These are phyloP conservation scores for Pseudomonodictys pantanalensis DNA, from an alignment of 495 filamentous ascomycete genomes.

Conservation along the genomic window DNA sequence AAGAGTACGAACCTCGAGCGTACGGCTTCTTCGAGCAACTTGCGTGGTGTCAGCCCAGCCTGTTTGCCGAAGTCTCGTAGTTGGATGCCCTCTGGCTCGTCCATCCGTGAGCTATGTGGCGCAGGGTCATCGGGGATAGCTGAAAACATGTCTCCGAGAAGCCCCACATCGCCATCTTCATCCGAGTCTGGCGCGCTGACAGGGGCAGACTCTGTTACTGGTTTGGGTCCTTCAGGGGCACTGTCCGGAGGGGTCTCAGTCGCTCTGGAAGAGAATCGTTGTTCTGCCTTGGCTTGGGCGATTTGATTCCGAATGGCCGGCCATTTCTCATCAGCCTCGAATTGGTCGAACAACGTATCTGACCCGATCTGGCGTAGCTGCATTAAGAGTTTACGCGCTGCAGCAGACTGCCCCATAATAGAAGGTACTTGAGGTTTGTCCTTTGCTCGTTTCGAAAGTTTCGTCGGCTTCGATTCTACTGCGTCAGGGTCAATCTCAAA, in stretches of 20 bases:
- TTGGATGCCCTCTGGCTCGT: conserved; percentile 44
- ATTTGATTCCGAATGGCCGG: conserved; percentile 61
- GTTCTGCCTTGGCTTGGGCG: conserved; percentile 52
- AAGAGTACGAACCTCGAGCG: conserved; percentile 62
- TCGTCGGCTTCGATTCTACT: conserved; percentile 9
- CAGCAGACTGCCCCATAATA: conserved; percentile 42
- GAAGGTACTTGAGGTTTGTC: conserved; percentile 24
- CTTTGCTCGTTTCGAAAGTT: conserved; percentile 35
- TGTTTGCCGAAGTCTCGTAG: conserved; percentile 83
- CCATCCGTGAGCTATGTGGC: neutral
- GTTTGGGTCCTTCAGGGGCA: neutral
- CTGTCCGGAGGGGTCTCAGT: too few species aligned
- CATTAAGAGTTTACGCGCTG: conserved; percentile 60
- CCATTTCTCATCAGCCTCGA: conserved; percentile 75
- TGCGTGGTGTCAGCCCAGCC: conserved; percentile 65
- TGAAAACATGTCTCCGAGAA: conserved; percentile 67
- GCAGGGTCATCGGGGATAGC: conserved; percentile 16
- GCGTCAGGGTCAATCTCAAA: conserved; percentile 67
- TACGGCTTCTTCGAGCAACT: conserved; percentile 81
- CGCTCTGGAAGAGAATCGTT: conserved; percentile 22
- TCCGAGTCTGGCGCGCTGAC: neutral
- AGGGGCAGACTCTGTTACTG: neutral
- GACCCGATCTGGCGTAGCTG: conserved; percentile 75
- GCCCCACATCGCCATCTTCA: conserved; percentile 36
- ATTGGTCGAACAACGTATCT: conserved; percentile 81